Base-by-base conservation (phyloP, 495 filamentous ascomycete genomes). In the Patellaria atrata region DNA sequence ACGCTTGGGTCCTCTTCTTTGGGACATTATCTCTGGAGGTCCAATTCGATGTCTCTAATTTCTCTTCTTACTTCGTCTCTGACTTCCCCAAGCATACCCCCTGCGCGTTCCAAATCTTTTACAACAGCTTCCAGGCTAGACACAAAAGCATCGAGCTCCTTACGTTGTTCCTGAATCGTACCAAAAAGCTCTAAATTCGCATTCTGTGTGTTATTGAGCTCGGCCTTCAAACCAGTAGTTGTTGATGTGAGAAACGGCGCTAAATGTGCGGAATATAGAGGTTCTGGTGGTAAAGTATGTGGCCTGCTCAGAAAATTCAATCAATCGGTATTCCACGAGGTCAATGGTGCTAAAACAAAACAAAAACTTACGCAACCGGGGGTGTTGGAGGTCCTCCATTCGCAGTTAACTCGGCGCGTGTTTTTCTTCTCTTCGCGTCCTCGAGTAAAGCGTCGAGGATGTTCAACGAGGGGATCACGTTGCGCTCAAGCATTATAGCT, bases 381-480 rank as follows among this genome's bases (percentile, higher is more conserved):
- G 54, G 40, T 23, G 54, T 48, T 8, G 45, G 56, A 15, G 44
- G 44, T 15, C 40, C 36, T n/a, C 42, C 48, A 12, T 44, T 39
- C 13, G 47, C 33, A 21, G 27, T 30, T 18, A 30, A 35, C 38
- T 52, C 35, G 3, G 37, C 30, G 45, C 52, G 33, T 17, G 62
- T 68, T 48, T 65, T 71, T 45, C 79, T 61, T 40, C 58, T 58
- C 42, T 59, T 68, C 17, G 64, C 61, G 2, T 82, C 87, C 26
- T 83, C 83, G 20, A 89, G 67, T 28, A 93, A 60, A 9, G 61
- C 59, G 56, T 97, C 87, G 33, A 94, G 63, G 46, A 77, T 75
- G 62, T 97, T 94, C 37, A 97, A 60, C 27, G 72, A 71, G 38
- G 58, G 43, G 2, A 94, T 68, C 1, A 86, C 85, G 31, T 73